Evolutionary conservation across 2,329 filamentous ascomycete species (phyloP), one percentile per base, ranked within the genome.

Genomic region (Claviceps quebecensis): DNA sequence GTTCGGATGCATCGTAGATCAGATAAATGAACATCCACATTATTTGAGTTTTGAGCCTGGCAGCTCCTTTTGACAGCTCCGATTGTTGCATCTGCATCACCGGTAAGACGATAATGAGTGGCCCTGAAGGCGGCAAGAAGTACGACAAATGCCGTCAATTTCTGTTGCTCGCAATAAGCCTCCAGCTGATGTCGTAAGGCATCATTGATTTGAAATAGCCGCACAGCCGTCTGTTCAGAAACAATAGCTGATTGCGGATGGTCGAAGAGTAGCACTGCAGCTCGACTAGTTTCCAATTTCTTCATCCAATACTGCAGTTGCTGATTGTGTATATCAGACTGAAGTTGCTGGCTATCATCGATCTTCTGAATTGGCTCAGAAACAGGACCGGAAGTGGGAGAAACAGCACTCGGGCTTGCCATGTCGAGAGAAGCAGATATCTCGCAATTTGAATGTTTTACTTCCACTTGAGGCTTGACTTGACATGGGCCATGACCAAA

Each of bases 91-190:
- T 64, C 61, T 5, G 53, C 52, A 5, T 19, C 40, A 0, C 57
- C 59, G 0, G 60, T 64, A 1, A 63, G 55, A 17, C 60, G 60
- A 43, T 56, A 63, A 26, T 63, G 61, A 0, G 61, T 52, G 0
- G 56, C 56, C 0, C 60, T 56, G 29, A 64, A 63, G 0, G 59
- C 60, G 2, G 61, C 51, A 0, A 63, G 47, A 0, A 64, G 56
- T 0, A 59, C 57, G 1, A 51, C 36, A 13, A 56, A 60, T 0
- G 53, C 48, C 0, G 58, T 60, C 0, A 52, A 48, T 0, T 54
- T 45, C 1, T 53, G 26, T 0, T 37, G 13, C 3, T 49, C 50
- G 17, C 55, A 55, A 34, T 60, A 60, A 1, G 17, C 22, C 0
- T 52, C 39, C 1, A 60, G 37, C 1, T 48, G 22, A 1, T 53